Percentiles rank a stretch among this genome's conserved stretches.
These are phyloP conservation scores for Rhodamnia argentea DNA, from an alignment of 345 rosid genomes.

Conservation along the genomic window DNA sequence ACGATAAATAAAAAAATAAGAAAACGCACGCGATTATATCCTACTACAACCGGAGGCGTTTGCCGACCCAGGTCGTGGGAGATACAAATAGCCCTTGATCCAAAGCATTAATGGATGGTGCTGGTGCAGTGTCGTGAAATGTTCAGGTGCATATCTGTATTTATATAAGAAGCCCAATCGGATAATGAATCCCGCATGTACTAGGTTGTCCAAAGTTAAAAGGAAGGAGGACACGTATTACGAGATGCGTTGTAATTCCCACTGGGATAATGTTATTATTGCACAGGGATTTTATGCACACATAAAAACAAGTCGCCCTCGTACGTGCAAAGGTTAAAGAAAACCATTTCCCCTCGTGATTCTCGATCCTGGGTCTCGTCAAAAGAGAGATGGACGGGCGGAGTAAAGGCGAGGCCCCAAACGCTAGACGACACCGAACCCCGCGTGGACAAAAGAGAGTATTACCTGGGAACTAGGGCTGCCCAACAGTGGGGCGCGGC, in stretches of 20 bases:
- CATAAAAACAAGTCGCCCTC: too few species aligned
- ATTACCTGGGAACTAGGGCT: neutral
- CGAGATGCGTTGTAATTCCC: neutral
- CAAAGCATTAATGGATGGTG: neutral
- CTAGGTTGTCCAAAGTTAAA: neutral
- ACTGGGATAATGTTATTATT: neutral
- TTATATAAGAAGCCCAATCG: neutral
- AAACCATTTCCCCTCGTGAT: neutral
- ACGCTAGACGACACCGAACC: neutral
- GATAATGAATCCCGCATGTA: neutral
- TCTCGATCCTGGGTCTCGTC: neutral
- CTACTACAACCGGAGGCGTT: too few species aligned
- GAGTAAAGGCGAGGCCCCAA: neutral
- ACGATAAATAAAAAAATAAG: too few species aligned
- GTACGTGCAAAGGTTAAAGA: neutral
- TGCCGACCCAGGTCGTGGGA: neutral
- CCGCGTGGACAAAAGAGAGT: neutral
- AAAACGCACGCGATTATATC: neutral
- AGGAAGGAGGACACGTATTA: neutral
- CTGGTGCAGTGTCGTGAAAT: neutral
- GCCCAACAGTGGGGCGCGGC: neutral
- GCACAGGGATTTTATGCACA: neutral
- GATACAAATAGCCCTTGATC: neutral
- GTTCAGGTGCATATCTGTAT: neutral
- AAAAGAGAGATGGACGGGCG: neutral